These are phyloP conservation scores for Avena atlantica DNA, from an alignment of 176 grass and related monocot species.

Conservation along the genomic window DNA sequence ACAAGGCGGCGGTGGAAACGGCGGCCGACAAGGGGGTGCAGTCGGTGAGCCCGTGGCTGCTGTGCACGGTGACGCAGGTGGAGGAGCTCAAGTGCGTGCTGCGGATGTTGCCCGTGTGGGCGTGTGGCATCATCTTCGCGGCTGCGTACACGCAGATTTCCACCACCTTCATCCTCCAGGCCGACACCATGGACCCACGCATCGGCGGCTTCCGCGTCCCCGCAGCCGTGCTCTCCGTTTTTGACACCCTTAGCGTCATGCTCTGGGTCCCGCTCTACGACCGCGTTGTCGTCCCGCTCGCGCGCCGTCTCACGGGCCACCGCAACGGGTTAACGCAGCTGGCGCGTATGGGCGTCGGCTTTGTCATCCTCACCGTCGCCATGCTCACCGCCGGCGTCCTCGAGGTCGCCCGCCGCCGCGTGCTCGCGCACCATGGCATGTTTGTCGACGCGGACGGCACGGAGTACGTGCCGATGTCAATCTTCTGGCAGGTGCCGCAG, in stretches of 20 bases:
- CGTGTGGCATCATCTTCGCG: conserved; percentile 55
- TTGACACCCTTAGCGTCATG: conserved; percentile 62
- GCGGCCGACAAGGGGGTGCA: neutral
- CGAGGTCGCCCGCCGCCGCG: conserved; percentile 36
- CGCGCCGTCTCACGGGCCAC: conserved; percentile 42
- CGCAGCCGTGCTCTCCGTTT: conserved; percentile 64
- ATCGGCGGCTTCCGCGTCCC: conserved; percentile 50
- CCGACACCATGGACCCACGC: conserved; percentile 56
- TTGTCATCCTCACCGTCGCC: conserved; percentile 44
- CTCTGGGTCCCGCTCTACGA: conserved; percentile 71
- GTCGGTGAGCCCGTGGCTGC: conserved; percentile 56
- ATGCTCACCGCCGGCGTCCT: conserved; percentile 49
- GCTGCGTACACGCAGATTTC: conserved; percentile 54
- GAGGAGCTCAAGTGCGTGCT: conserved; percentile 88
- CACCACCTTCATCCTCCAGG: conserved; percentile 66
- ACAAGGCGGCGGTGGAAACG: conserved; percentile 60
- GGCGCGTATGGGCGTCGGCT: conserved; percentile 52
- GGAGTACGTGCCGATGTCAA: conserved; percentile 52
- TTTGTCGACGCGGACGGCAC: neutral
- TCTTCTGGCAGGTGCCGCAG: conserved; percentile 86
- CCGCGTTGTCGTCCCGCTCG: conserved; percentile 41
- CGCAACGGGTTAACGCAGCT: conserved; percentile 55
- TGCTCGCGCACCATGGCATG: conserved; percentile 40
- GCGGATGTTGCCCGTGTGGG: conserved; percentile 50
- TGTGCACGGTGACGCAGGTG: conserved; percentile 87